Base-by-base conservation (phyloP, 352 stramenopile genomes). In the Phytophthora quininea region DNA sequence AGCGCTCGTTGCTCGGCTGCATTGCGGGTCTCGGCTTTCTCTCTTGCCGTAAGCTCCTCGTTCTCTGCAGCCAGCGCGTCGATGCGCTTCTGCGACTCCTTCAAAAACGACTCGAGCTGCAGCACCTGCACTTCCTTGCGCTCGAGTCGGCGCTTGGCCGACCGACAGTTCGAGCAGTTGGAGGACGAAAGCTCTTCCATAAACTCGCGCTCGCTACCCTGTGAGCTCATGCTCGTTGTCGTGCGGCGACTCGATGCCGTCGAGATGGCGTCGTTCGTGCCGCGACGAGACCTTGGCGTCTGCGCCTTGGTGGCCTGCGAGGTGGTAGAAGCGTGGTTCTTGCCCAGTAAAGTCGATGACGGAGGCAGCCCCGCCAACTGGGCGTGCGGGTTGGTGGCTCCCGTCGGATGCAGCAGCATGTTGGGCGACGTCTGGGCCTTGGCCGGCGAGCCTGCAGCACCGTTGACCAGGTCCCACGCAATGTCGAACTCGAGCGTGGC, bases 401-500 rank as follows among this genome's bases (percentile, higher is more conserved):
- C 29, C 15, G 43, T 57, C 4, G 65, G 45, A 37, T 74, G 69
- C 45, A 71, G 45, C 57, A 74, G 50, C 67, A 69, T 77, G 33
- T 59, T 71, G 11, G 58, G 19, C 15, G n/a, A 49, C 0, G 59
- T 54, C 32, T 55, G 11, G 3, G 51, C 15, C 2, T 54, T 71
- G 32, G 46, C 31, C 31, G 71, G 35, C 6, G 73, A 50, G 6
- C 30, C 58, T 3, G 66, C 31, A 24, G 69, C 51, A 9, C 68
- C 30, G 15, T 74, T 62, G 8, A 80, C 76, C 32, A 79, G 73
- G 55, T 90, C 81, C 85, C 85, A 93, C 8, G 83, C 78, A 54
- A 93, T 86, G 49, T 92, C 82, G 48, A 93, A 85, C 73, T 93
- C 83, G 54, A 93, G 73, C 3, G 79, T 84, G 31, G 85, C 85